A percentile compares a stretch with the other conserved stretches of the same genome.
Evolutionary conservation across 83 land plant species (phyloP).

Genomic region (Picea abies): DNA sequence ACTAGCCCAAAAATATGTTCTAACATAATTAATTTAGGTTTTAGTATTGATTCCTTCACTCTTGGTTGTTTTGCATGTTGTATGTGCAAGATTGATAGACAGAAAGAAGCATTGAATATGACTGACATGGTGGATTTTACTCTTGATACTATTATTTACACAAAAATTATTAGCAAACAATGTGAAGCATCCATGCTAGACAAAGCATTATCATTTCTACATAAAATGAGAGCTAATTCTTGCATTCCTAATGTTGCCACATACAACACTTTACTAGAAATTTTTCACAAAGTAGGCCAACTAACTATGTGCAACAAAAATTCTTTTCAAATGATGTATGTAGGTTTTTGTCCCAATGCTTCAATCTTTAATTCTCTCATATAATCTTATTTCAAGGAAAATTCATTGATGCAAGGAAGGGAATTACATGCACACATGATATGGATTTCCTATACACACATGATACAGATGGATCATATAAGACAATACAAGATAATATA

Average conservation of each 20-base stretch:
- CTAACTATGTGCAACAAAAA: slow-evolving; percentile 64
- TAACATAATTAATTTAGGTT: slow-evolving; percentile 52
- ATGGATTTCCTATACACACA: too few relatives aligned
- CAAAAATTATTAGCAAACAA: slow-evolving; percentile 54
- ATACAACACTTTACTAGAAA: slow-evolving; percentile 47
- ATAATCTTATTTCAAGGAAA: slow-evolving; percentile 47
- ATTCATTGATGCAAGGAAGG: slow-evolving; percentile 46
- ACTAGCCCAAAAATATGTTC: slow-evolving; percentile 59
- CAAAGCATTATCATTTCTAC: slow-evolving; percentile 58
- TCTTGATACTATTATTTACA: slow-evolving; percentile 53
- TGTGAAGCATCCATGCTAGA: slow-evolving; percentile 71
- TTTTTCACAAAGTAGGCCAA: slow-evolving; percentile 47
- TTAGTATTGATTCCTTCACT: slow-evolving; percentile 41
- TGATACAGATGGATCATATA: too few relatives aligned
- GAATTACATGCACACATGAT: neutral
- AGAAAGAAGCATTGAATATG: slow-evolving; percentile 53
- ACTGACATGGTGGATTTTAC: slow-evolving; percentile 51
- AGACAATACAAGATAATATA: too few relatives aligned
- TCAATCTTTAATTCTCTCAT: slow-evolving; percentile 59
- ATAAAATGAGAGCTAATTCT: slow-evolving; percentile 51
- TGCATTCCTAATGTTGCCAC: slow-evolving; percentile 70
- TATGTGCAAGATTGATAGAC: slow-evolving; percentile 51
- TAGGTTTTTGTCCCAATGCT: slow-evolving; percentile 61
- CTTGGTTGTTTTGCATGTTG: slow-evolving; percentile 46
- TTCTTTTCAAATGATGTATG: slow-evolving; percentile 56